Evolutionary conservation across 2,329 filamentous ascomycete species (phyloP), one percentile per base, ranked within the genome.

Genomic region (Saccharata proteae): DNA sequence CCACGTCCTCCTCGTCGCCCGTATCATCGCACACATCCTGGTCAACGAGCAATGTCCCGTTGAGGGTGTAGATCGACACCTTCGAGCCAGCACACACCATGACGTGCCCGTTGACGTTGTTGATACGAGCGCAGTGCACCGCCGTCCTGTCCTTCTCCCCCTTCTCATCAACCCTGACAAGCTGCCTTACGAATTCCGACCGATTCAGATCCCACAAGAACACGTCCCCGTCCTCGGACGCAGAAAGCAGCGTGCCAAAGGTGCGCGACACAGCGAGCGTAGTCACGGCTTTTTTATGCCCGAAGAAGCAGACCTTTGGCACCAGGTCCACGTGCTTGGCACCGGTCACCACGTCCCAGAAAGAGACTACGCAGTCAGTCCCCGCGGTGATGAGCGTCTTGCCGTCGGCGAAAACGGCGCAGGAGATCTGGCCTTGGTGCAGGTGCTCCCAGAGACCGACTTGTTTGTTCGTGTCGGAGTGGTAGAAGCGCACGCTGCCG

Each of bases 121-220:
- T 93, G 54, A 98, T 85, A 8, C 71, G 69, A 1, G 84, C 83
- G 42, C 81, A 88, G 1, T 43, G 42, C 12, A 42, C 40, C n/a
- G 18, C 25, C n/a, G n/a, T n/a, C n/a, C n/a, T n/a, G n/a, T n/a
- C n/a, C n/a, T n/a, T n/a, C n/a, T n/a, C n/a, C n/a, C n/a, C n/a
- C n/a, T n/a, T n/a, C 4, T 71, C 65, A 3, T 65, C 64, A 11
- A 26, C 25, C n/a, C 20, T 22, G 18, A 19, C 29, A 17, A 36
- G 24, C 65, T 54, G 0, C 26, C 84, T 74, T 5, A 96, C 77
- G 46, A 93, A 93, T 31, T 84, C 80, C 9, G 85, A 71, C 11
- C 83, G 74, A 53, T 96, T 98, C 4, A 98, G 67, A 52, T 96
- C 90, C 90, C 90, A 98, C 3, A 96, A 64, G 46, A 93, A 76